Percentiles rank a stretch among this genome's conserved stretches.
Evolutionary conservation across 31 red algal species (phyloP).

Genomic region (Asparagopsis taxiformis): DNA sequence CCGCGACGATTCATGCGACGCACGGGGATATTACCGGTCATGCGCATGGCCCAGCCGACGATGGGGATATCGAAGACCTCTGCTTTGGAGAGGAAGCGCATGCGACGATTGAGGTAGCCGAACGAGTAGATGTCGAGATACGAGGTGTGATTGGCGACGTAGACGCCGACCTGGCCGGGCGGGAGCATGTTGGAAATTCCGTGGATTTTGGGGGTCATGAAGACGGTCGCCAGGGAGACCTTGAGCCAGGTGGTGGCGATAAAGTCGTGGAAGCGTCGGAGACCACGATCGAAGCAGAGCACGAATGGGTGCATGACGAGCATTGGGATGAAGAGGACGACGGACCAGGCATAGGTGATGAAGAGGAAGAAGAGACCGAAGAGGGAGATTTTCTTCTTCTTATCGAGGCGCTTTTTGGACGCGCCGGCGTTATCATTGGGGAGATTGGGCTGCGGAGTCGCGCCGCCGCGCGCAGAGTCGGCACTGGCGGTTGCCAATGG

Average conservation of each 20-base stretch:
- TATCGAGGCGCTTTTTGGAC: not conserved
- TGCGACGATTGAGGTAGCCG: conserved; percentile 60
- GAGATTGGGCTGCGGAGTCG: not conserved
- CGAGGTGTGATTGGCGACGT: conserved; percentile 90
- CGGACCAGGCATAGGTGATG: conserved; percentile 66
- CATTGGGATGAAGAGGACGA: conserved; percentile 78
- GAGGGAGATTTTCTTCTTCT: conserved; percentile 30
- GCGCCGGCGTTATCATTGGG: not conserved
- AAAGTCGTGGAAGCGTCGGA: conserved; percentile 65
- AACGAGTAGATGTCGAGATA: conserved; percentile 94
- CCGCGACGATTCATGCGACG: conserved; percentile 64
- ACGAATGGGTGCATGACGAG: conserved; percentile 69
- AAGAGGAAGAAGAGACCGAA: conserved; percentile 70
- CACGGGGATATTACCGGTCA: conserved; percentile 87
- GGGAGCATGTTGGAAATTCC: conserved; percentile 66
- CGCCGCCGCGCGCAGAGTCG: not conserved
- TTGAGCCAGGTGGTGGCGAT: conserved; percentile 84
- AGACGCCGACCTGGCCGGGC: conserved; percentile 52
- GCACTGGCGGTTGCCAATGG: not conserved
- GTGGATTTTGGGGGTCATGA: conserved; percentile 51
- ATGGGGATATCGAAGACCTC: conserved; percentile 92
- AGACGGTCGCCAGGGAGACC: conserved; percentile 52
- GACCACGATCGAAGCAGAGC: conserved; percentile 47
- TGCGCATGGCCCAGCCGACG: conserved; percentile 94
- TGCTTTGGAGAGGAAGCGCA: conserved; percentile 92